These are phyloP conservation scores for Parastagonospora avenae DNA, from an alignment of 2,329 filamentous ascomycete genomes.

Conservation along the genomic window DNA sequence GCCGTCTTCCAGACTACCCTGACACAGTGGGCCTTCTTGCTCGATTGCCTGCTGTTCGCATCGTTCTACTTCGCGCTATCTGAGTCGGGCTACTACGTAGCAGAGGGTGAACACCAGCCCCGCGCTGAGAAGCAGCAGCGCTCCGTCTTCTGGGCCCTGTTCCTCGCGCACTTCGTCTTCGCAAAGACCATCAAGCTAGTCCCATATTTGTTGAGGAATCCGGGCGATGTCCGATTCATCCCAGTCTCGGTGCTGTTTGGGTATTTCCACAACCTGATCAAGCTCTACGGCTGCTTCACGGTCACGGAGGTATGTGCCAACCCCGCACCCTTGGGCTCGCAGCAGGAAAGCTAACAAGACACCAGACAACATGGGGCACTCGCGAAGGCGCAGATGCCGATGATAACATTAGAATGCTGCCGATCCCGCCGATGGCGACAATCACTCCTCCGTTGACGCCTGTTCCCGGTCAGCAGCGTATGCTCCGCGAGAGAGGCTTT, in stretches of 20 bases:
- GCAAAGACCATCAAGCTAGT: constrained; percentile 91
- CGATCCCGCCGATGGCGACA: constrained; percentile 39
- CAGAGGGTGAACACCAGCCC: constrained; percentile 19
- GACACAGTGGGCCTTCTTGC: constrained; percentile 80
- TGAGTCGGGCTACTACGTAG: constrained; percentile 39
- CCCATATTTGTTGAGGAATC: constrained; percentile 83
- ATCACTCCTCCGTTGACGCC: constrained; percentile 44
- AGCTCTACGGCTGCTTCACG: constrained; percentile 84
- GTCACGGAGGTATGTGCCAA: constrained; percentile 50
- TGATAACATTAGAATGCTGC: constrained; percentile 48
- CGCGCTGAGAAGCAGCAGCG: constrained; percentile 27
- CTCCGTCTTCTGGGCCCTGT: constrained; percentile 37
- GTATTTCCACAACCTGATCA: constrained; percentile 91
- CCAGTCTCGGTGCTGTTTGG: constrained; percentile 89
- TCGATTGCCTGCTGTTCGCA: constrained; percentile 63
- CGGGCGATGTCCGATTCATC: constrained; percentile 77
- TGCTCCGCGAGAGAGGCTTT: constrained; percentile 43
- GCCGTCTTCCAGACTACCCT: constrained; percentile 91
- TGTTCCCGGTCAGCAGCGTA: constrained; percentile 34
- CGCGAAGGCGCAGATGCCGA: constrained; percentile 88
- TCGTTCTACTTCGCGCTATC: constrained; percentile 38
- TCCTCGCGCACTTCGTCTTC: constrained; percentile 62
- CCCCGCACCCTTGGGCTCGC: constrained; percentile 29
- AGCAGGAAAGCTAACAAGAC: constrained; percentile 22
- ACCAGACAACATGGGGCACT: constrained; percentile 92